A percentile compares a stretch with the other conserved stretches of the same genome.
Evolutionary conservation across 192 early-diverging fungal species (phyloP).

Genomic region (Bifiguratus adelaidae): DNA sequence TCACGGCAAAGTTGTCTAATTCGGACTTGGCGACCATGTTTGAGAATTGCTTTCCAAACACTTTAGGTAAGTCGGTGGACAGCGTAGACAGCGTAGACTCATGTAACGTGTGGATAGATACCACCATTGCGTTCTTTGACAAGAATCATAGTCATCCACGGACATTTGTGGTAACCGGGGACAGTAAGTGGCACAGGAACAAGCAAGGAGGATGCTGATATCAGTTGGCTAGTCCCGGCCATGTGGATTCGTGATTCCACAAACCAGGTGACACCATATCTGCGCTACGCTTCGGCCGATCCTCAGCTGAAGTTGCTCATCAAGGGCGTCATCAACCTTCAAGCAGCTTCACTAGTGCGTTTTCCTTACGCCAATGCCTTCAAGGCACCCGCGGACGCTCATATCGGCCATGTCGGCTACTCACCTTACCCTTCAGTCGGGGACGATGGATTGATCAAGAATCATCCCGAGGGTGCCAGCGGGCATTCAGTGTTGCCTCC

Average conservation of each 20-base stretch:
- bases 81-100: not conserved
- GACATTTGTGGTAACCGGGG: conserved; percentile 61
- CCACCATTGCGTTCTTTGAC: conserved; percentile 48
- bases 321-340: conserved; percentile 41
- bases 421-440: not conserved
- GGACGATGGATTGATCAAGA: conserved; percentile 6
- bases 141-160: conserved; percentile 20
- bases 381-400: conserved; percentile 32
- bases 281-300: conserved; percentile 27
- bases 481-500: conserved; percentile 30
- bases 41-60: conserved; percentile 55
- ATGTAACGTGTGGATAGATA: conserved; percentile 26
- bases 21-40: conserved; percentile 43
- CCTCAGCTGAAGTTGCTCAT: conserved; percentile 27
- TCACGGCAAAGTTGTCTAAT: conserved; percentile 26
- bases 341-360: conserved; percentile 22
- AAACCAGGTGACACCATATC: conserved; percentile 52
- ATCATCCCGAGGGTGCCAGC: conserved; percentile 10
- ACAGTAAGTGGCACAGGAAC: conserved; percentile 27
- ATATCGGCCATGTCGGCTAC: not conserved
- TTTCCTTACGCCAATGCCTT: conserved; percentile 60
- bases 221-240: conserved; percentile 27
- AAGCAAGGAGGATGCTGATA: not conserved
- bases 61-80: conserved; percentile 12
- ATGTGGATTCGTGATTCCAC: conserved; percentile 70